Conservation (phyloP, 768 basidiomycete species). For the Mycena floridula region DNA sequence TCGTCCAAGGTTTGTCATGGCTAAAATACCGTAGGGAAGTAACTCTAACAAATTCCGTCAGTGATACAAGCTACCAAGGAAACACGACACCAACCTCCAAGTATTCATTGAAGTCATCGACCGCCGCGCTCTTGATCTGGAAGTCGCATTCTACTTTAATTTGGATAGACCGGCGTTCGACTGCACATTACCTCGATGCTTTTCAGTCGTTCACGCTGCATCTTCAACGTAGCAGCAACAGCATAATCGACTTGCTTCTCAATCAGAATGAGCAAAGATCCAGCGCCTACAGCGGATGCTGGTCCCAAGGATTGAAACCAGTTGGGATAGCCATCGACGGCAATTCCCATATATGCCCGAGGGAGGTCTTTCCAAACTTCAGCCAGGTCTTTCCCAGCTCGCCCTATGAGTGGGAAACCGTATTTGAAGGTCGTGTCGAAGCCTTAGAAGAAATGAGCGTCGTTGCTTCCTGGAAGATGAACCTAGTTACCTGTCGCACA, state of each 20-base stretch:
- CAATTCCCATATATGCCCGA: conserved; percentile 49
- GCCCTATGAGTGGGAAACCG: conserved; percentile 48
- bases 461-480: no score
- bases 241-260: conserved; percentile 56
- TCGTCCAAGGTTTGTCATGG: no score
- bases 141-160: no score
- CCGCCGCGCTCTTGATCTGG: conserved; percentile 53
- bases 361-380: conserved; percentile 53
- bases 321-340: conserved; percentile 65
- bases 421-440: conserved; percentile 45
- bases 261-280: conserved; percentile 47
- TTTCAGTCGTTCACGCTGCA: conserved; percentile 58
- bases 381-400: conserved; percentile 43
- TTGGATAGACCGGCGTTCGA: no score
- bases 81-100: conserved; percentile 34
- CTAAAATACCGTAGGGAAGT: conserved; percentile 36
- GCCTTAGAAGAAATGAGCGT: no score
- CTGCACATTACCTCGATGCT: conserved; percentile 56
- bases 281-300: conserved; percentile 48
- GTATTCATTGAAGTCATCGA: conserved; percentile 57
- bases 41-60: conserved; percentile 26
- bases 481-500: conserved; percentile 49
- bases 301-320: conserved; percentile 56
- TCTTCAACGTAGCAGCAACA: conserved; percentile 46
- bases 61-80: not conserved